phyloP scores from a whole-genome alignment of 352 stramenopile species.

The Globisporangium solare region DNA sequence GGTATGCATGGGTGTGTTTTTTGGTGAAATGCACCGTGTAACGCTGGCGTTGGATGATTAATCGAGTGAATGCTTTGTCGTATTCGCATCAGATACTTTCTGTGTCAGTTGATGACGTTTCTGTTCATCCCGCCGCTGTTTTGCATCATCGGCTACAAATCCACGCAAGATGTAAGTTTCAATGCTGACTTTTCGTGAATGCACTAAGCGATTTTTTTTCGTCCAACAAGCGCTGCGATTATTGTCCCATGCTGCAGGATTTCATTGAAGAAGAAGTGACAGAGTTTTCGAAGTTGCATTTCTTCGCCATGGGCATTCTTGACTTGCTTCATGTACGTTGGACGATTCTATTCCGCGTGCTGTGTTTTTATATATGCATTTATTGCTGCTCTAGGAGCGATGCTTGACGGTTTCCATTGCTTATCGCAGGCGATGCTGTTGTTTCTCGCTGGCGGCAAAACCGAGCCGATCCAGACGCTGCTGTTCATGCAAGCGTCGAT shows the following conservation, averaged over 20 bases:
- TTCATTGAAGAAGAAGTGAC: conserved; percentile 80
- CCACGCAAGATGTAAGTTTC: conserved; percentile 52
- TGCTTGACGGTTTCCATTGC: neutral
- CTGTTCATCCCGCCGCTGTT: conserved; percentile 86
- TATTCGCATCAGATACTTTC: conserved; percentile 58
- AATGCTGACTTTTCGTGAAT: neutral
- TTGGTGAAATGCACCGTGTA: neutral
- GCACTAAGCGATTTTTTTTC: neutral
- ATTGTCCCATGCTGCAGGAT: conserved; percentile 35
- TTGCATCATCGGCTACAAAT: conserved; percentile 83
- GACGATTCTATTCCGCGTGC: neutral
- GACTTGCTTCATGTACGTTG: conserved; percentile 68
- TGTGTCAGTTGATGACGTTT: conserved; percentile 85
- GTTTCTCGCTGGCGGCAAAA: conserved; percentile 79
- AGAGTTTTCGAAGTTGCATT: conserved; percentile 85
- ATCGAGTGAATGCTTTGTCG: neutral
- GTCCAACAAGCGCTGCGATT: conserved; percentile 1
- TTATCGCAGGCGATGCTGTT: conserved; percentile 64
- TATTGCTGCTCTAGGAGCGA: neutral
- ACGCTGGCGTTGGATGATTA: too few species aligned
- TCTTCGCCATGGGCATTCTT: conserved; percentile 83
- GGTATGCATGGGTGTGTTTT: conserved; percentile 25
- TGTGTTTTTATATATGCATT: neutral
- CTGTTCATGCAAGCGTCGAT: conserved; percentile 84
- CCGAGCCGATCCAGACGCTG: conserved; percentile 78